Evolutionary conservation across 129 eudicot species (phyloP), one percentile per base, ranked within the genome.

Genomic region (Flaveria robusta): DNA sequence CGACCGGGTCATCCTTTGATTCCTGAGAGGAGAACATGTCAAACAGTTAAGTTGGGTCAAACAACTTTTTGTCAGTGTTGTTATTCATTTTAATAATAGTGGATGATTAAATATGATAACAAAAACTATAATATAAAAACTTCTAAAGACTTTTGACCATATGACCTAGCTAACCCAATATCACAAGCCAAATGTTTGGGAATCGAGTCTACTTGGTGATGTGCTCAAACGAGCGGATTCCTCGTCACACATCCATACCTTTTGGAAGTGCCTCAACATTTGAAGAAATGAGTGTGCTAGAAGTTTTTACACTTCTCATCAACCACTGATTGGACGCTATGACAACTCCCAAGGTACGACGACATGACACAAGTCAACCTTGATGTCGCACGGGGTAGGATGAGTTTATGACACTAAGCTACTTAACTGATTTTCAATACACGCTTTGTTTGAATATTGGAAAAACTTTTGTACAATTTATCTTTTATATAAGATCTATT

Each of bases 1-100:
- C 97, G 70, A 14, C 85, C 0, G 96, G 91, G 24, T 82, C 91
- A 46, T 74, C 83, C 87, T 92, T 92, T 15, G 93, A 50, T 86
- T 92, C 97, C 97, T 92, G 89, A 39, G 24, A 13, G 62, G 0
- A 59, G 20, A 74, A 66, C 3, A 15, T 11, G 39, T 52, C 14
- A 8, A 58, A 20, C 2, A 18, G 19, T 71, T 13, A 59, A 52
- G 59, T 52, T 20, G 13, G 26, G 62, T 55, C 62, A 55, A 34
- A 55, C 60, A 54, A 26, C 13, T 19, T 54, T 19, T 51, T 15
- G 22, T 4, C 56, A 1, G 18, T 51, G 7, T 6, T 49, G 4
- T 49, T 49, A 3, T 49, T 16, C 54, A 49, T 49, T 49, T 49
- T 49, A 3, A 47, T 13, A 13, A 47, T 14, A 47, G 3, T 47